Evolutionary conservation across 495 filamentous ascomycete genomes (phyloP), one percentile per base, ranked within the genome.

Genomic region (Letharia lupina): DNA sequence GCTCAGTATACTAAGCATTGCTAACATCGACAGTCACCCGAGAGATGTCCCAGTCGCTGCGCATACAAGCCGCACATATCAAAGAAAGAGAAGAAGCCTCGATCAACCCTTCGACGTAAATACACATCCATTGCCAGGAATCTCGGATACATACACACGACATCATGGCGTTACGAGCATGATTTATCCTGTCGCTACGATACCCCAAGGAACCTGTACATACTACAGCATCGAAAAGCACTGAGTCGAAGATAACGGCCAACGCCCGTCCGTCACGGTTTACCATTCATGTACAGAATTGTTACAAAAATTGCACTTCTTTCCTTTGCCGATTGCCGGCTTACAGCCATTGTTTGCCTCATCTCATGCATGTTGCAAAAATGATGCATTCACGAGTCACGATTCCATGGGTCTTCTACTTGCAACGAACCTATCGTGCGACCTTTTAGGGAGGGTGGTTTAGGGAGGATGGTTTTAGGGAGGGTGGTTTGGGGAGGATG

Each of bases 1-100:
- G n/a, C 47, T 40, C 28, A 44, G 18, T 42, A 13, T 31, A 37
- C 8, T 23, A 16, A 20, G 62, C 48, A 45, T 48, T 62, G 65
- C 78, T 81, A 73, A 83, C 16, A 62, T 45, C 20, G 44, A 47
- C 70, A 91, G 91, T 96, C 40, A 93, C 91, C 61, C 89, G 89
- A 69, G 80, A 96, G 37, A 96, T 96, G 89, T 87, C 90, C 28
- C 86, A 87, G 50, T 91, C 90, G 65, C 83, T 97, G 62, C 89
- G 96, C 72, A 84, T 84, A 37, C 93, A 98, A 73, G 91, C 93
- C 2, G 83, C 84, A 63, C 89, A 91, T 68, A 90, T 96, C 84
- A 85, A 86, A 66, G 82, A 82, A 48, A 84, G 87, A 71, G 83
- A 87, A 16, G 86, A 90, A 71, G 81, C 83, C 67, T 91, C 88